Evolutionary conservation across 164 flowering plant species (phyloP).

Genomic region (Tetracentron sinense): DNA sequence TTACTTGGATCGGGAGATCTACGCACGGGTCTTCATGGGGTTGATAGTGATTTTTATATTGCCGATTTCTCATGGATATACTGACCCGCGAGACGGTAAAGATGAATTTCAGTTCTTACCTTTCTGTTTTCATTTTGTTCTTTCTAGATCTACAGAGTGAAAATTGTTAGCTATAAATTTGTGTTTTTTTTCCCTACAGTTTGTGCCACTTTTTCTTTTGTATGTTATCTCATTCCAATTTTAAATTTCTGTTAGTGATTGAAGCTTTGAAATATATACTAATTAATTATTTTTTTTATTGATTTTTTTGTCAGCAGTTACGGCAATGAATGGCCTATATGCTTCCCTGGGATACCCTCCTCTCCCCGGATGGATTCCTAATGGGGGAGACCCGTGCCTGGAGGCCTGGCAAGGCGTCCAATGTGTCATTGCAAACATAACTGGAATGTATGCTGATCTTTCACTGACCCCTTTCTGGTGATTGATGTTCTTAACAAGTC

Average conservation of each 20-base stretch:
- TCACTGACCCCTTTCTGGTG: slow-evolving; percentile 1
- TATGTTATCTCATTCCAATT: too few relatives aligned
- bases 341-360: slow-evolving; percentile 58
- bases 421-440: slow-evolving; percentile 71
- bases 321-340: slow-evolving; percentile 60
- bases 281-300: not conserved
- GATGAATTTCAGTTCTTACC: not conserved
- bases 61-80: slow-evolving; percentile 24
- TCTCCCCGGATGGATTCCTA: slow-evolving; percentile 64
- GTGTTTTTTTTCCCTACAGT: not conserved
- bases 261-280: not conserved
- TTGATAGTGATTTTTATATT: slow-evolving; percentile 19
- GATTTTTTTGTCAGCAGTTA: slow-evolving; percentile 35
- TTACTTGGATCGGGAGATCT: slow-evolving; percentile 13
- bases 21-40: slow-evolving; percentile 13
- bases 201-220: not conserved
- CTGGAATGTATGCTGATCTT: slow-evolving; percentile 50
- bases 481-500: not conserved
- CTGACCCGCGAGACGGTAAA: slow-evolving; percentile 60
- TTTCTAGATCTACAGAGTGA: too few relatives aligned
- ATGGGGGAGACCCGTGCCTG: slow-evolving; percentile 86
- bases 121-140: not conserved
- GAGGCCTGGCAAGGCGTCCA: slow-evolving; percentile 82
- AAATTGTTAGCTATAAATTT: not conserved
- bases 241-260: not conserved